Base-by-base conservation (phyloP, 1,284 basidiomycete genomes). In the Tilletia caries region DNA sequence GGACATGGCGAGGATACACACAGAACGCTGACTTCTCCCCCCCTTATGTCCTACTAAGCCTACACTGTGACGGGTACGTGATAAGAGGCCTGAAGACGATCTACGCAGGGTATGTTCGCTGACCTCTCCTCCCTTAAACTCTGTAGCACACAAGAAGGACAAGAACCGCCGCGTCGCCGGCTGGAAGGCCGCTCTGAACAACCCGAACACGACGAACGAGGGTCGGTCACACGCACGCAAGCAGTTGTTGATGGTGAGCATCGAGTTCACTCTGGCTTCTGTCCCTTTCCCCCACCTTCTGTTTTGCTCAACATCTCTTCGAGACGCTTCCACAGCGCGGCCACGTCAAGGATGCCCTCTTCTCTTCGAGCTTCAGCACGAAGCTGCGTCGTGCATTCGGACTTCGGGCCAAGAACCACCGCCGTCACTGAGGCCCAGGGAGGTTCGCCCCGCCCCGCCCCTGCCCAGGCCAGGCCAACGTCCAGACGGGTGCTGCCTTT, bases 131-230 rank as follows among this genome's bases (percentile, higher is more conserved):
- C 58, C 18, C 32, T 25, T 5, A 20, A 50, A n/a, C 23, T 29
- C 13, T 1, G 2, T 29, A 62, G 58, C 34, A 3, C 58, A 62
- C 58, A 62, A 62, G 58, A 62, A 62, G 58, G 58, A 62, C 58
- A 62, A 62, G 18, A n/a, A 37, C 13, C 29, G 32, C 58, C 58
- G 58, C 18, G 32, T 62, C 58, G 58, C 58, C 6, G 58, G 58
- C 29, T 62, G 58, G 58, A 62, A 62, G 33, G 58, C 58, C 29
- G 58, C 58, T 0, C 58, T 62, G 32, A 62, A 62, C 58, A 62
- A 62, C 58, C 58, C 58, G 13, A 62, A 62, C 58, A 62, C 58
- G 33, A 62, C 58, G 5, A 3, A 27, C 29, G 58, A 62, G 58
- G 58, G 58, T 8, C 58, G 58, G 3, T 33, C 58, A 8, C 27